phyloP scores from a whole-genome alignment of 2,329 filamentous ascomycete species.

The Dactylellina parvicollis region DNA sequence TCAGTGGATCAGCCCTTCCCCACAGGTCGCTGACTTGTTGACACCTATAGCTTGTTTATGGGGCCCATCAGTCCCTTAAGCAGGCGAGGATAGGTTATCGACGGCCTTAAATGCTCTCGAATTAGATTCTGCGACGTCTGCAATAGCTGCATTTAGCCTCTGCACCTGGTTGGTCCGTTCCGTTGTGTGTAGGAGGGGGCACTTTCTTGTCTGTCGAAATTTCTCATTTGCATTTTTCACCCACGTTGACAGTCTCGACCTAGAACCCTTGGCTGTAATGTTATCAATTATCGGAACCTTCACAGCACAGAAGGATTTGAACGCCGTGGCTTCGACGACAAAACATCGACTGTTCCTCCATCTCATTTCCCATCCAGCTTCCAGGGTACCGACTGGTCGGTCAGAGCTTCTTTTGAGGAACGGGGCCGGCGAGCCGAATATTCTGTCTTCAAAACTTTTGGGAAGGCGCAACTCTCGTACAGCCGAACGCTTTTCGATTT shows the following conservation, averaged over 20 bases:
- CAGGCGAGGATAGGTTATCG: constrained; percentile 45
- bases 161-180: constrained; percentile 53
- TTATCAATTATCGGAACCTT: constrained; percentile 53
- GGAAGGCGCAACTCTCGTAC: constrained; percentile 53
- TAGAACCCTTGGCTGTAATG: constrained; percentile 53
- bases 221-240: constrained; percentile 54
- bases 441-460: constrained; percentile 34
- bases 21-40: constrained; percentile 28
- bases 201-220: constrained; percentile 51
- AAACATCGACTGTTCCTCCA: constrained; percentile 32
- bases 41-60: constrained; percentile 50
- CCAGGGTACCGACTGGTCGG: constrained; percentile 38
- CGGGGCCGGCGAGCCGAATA: constrained; percentile 30
- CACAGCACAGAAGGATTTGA: constrained; percentile 41
- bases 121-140: constrained; percentile 54
- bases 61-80: constrained; percentile 21
- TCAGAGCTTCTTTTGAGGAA: constrained; percentile 48
- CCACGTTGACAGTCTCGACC: constrained; percentile 50
- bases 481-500: constrained; percentile 37
- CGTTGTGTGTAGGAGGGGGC: constrained; percentile 48
- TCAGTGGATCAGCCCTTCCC: constrained; percentile 20
- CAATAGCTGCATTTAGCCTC: constrained; percentile 52
- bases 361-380: constrained; percentile 16
- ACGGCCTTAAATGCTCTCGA: constrained; percentile 46
- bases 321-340: constrained; percentile 42